These are phyloP conservation scores for Arabis hirsuta DNA, from an alignment of 345 rosid species.

Conservation along the genomic window DNA sequence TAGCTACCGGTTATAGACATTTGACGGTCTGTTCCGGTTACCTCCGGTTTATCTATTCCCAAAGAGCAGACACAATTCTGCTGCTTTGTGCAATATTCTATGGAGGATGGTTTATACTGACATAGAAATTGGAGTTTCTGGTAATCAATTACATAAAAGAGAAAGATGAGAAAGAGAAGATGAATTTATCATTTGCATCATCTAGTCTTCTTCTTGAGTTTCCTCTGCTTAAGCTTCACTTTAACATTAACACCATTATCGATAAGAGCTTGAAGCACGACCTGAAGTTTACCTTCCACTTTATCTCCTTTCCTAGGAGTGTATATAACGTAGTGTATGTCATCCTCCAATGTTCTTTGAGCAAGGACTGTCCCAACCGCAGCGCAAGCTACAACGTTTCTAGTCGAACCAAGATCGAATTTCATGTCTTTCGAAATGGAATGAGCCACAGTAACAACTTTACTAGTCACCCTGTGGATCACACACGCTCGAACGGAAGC, in stretches of 20 bases:
- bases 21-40: no score
- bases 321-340: conserved; percentile 69
- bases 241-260: conserved; percentile 74
- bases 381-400: conserved; percentile 68
- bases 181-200: no score
- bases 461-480: conserved; percentile 81
- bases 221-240: conserved; percentile 82
- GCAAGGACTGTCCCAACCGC: conserved; percentile 78
- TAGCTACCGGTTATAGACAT: no score
- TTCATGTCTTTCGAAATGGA: conserved; percentile 90
- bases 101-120: no score
- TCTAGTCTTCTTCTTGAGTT: conserved; percentile 44
- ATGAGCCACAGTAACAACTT: conserved; percentile 87
- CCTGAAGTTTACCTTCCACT: conserved; percentile 76
- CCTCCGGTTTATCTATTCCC: no score
- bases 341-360: conserved; percentile 78
- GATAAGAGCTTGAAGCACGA: conserved; percentile 76
- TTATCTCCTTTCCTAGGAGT: conserved; percentile 85
- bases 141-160: no score
- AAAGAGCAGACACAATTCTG: no score
- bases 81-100: no score
- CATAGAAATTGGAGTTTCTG: no score
- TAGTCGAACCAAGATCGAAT: conserved; percentile 74
- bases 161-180: no score
- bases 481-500: conserved; percentile 87